phyloP scores from a whole-genome alignment of 1,139 yeast species.

The Taphrina deformans region DNA sequence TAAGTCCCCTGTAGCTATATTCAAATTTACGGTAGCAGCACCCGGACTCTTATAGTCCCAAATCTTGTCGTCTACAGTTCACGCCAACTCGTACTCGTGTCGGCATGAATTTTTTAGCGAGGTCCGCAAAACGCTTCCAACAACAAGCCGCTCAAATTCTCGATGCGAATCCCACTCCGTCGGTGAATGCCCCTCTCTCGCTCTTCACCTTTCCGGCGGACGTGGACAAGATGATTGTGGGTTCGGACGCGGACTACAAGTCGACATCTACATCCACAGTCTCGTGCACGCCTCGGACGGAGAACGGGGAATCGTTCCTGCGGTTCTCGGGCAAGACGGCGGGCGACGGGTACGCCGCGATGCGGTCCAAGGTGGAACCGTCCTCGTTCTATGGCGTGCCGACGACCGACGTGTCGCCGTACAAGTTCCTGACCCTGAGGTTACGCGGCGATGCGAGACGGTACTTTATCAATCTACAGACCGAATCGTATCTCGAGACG shows the following conservation, averaged over 20 bases:
- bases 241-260: constrained; percentile 27
- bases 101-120: constrained; percentile 15
- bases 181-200: constrained; percentile 1
- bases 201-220: constrained; percentile 21
- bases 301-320: constrained; percentile 1
- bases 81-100: neutral
- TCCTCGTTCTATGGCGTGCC: constrained; percentile 41
- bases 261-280: constrained; percentile 9
- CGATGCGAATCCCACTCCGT: constrained; percentile 24
- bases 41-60: neutral
- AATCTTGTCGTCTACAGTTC: neutral
- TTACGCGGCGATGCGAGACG: constrained; percentile 75
- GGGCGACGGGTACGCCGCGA: constrained; percentile 75
- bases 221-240: constrained; percentile 16
- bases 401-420: constrained; percentile 63
- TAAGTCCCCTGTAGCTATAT: neutral
- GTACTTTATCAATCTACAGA: constrained; percentile 76
- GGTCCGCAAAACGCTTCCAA: constrained; percentile 18
- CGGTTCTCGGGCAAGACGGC: constrained; percentile 28
- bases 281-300: neutral
- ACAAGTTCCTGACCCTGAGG: constrained; percentile 61
- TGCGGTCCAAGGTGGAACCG: constrained; percentile 64
- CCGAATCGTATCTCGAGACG: constrained; percentile 62
- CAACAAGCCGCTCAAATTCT: constrained; percentile 24
- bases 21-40: too few relatives aligned